phyloP scores from a whole-genome alignment of 169 alveolate genomes.

The Toxoplasma gondii region DNA sequence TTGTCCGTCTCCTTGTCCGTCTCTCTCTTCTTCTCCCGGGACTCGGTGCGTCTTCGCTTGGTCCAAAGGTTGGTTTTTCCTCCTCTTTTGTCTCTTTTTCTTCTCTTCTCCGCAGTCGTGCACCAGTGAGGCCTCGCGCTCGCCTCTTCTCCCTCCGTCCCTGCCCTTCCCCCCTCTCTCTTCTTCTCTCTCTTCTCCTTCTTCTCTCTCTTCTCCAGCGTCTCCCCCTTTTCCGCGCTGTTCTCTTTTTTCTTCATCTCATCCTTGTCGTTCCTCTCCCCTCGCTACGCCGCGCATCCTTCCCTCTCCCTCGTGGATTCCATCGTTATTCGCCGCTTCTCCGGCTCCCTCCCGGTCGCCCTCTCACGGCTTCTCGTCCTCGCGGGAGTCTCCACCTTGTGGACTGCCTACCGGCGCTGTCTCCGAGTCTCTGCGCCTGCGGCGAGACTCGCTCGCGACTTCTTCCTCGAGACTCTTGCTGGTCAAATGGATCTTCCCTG shows the following conservation, averaged over 20 bases:
- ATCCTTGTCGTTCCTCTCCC: not conserved
- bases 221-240: not conserved
- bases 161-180: not conserved
- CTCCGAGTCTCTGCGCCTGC: not conserved
- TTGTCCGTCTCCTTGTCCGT: not conserved
- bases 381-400: not conserved
- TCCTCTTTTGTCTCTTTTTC: not conserved
- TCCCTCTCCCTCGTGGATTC: no score
- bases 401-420: not conserved
- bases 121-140: no score
- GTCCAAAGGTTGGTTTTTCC: no score
- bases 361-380: no score
- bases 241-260: not conserved
- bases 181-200: not conserved
- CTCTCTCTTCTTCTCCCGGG: not conserved
- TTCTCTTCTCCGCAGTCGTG: not conserved
- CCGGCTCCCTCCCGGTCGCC: no score
- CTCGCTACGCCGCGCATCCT: no score
- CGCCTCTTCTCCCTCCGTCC: not conserved
- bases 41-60: no score
- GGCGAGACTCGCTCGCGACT: not conserved
- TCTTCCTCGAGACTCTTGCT: not conserved
- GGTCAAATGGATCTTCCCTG: conserved; percentile 15
- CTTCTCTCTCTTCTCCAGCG: not conserved
- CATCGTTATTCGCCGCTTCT: no score